Percentiles rank a stretch among this genome's conserved stretches.
These are phyloP conservation scores for Microbotryum saponariae DNA, from an alignment of 1,284 basidiomycete species.

Conservation along the genomic window DNA sequence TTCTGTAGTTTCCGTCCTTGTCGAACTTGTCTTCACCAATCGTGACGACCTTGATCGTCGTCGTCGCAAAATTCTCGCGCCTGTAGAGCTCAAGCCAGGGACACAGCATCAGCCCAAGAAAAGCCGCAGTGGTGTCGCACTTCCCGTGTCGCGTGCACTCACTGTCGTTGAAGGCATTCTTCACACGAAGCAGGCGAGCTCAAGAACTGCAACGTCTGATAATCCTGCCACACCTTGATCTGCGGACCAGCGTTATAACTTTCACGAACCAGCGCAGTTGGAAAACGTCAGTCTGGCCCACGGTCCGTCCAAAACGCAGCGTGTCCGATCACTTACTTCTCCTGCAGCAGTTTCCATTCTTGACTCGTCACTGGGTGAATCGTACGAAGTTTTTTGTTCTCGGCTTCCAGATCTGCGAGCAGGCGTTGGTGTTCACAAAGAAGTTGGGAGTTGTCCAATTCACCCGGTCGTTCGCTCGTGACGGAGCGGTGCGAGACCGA, in stretches of 20 bases:
- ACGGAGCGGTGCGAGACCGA: no score
- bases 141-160: not conserved
- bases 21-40: constrained; percentile 16
- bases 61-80: constrained; percentile 13
- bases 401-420: constrained; percentile 56
- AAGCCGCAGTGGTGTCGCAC: not conserved
- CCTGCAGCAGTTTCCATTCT: constrained; percentile 57
- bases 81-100: not conserved
- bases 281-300: no score
- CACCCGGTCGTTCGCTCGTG: constrained; percentile 48
- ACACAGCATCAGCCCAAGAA: not conserved
- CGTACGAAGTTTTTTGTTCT: constrained; percentile 51
- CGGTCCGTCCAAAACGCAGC: no score
- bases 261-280: not conserved
- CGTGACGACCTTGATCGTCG: constrained; percentile 9
- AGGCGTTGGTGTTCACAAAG: constrained; percentile 60
- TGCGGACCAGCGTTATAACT: constrained; percentile 23
- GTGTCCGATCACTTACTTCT: constrained; percentile 45
- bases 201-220: not conserved
- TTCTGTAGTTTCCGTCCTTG: constrained; percentile 8
- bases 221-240: constrained; percentile 16
- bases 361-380: constrained; percentile 52
- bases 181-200: constrained; percentile 7
- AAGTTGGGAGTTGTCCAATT: constrained; percentile 55
- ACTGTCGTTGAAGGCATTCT: constrained; percentile 17